phyloP scores from a whole-genome alignment of 306 rosid species.

The Lablab purpureus region DNA sequence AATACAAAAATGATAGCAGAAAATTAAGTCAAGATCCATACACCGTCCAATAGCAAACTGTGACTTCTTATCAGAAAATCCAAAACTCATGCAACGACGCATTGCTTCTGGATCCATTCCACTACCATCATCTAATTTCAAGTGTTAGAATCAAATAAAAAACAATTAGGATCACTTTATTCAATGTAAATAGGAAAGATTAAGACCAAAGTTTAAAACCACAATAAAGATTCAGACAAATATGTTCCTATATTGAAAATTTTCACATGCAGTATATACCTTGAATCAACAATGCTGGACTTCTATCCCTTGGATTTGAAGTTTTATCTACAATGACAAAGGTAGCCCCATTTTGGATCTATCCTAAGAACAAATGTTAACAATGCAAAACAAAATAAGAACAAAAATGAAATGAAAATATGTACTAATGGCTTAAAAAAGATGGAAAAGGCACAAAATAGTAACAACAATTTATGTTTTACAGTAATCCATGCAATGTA shows the following conservation, averaged over 20 bases:
- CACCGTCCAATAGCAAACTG: constrained; percentile 84
- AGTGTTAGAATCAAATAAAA: constrained; percentile 36
- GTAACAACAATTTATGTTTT: constrained; percentile 7
- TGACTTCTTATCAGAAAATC: constrained; percentile 84
- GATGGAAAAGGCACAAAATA: constrained; percentile 14
- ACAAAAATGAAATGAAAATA: constrained; percentile 44
- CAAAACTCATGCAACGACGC: constrained; percentile 96
- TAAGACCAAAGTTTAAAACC: constrained; percentile 39
- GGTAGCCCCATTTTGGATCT: constrained; percentile 97
- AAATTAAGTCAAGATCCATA: constrained; percentile 56
- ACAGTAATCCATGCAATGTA: constrained; percentile 20
- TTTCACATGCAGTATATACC: constrained; percentile 59
- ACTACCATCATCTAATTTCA: constrained; percentile 81
- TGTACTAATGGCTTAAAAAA: constrained; percentile 36
- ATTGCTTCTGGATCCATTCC: constrained; percentile 92
- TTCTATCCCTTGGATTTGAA: constrained; percentile 82
- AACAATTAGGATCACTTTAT: constrained; percentile 27
- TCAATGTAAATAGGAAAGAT: constrained; percentile 17
- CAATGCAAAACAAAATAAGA: constrained; percentile 51
- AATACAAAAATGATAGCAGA: constrained; percentile 33
- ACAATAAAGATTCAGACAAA: neutral
- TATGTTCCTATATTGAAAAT: constrained; percentile 15
- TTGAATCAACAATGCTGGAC: constrained; percentile 85
- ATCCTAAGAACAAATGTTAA: constrained; percentile 61
- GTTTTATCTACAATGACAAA: constrained; percentile 86